A percentile compares a stretch with the other conserved stretches of the same genome.
phyloP scores from a whole-genome alignment of 306 rosid species.

The Acacia crassicarpa region DNA sequence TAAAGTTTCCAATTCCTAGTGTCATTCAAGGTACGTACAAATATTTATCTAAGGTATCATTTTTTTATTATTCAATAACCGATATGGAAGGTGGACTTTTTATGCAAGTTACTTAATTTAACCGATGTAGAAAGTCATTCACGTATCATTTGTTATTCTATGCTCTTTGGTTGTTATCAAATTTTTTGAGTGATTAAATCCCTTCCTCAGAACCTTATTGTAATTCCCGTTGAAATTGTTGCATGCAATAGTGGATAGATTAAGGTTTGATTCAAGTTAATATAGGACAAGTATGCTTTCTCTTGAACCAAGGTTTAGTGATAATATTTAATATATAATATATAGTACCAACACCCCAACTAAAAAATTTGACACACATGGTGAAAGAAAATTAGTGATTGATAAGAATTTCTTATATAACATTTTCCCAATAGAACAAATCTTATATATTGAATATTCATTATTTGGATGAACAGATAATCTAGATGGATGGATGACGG shows the following conservation, averaged over 20 bases:
- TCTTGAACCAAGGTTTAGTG: neutral
- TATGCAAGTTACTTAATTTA: no score
- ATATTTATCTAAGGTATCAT: no score
- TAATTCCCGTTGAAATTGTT: no score
- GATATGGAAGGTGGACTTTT: neutral
- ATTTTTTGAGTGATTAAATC: no score
- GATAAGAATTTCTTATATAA: no score
- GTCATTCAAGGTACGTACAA: neutral
- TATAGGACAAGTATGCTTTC: neutral
- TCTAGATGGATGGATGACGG: slow-evolving; percentile 69
- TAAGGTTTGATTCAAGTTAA: neutral
- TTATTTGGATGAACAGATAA: slow-evolving; percentile 42
- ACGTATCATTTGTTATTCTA: no score
- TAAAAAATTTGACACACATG: no score
- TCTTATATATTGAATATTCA: neutral
- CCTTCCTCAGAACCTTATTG: no score
- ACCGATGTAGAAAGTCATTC: neutral
- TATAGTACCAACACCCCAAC: no score
- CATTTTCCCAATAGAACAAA: neutral
- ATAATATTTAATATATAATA: neutral
- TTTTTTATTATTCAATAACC: no score
- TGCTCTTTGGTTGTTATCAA: no score
- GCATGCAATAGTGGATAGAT: neutral
- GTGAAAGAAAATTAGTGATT: no score
- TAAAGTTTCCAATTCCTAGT: neutral